phyloP scores from a whole-genome alignment of 2,329 filamentous ascomycete genomes.

The Cryphonectria parasitica region DNA sequence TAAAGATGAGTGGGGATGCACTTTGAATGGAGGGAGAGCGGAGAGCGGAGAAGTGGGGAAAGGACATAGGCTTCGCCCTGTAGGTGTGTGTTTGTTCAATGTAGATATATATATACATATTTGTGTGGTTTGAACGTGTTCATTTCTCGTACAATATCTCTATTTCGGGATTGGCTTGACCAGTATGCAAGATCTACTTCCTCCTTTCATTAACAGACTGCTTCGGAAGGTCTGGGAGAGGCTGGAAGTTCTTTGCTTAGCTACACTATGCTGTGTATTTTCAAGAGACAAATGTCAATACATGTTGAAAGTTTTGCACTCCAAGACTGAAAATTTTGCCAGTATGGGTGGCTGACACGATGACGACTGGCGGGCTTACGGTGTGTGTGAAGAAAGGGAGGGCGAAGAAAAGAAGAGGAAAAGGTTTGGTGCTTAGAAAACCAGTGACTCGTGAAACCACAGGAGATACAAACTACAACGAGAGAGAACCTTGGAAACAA shows the following conservation, averaged over 20 bases:
- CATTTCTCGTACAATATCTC: constrained; percentile 27
- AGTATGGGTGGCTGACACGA: not conserved
- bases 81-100: not conserved
- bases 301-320: not conserved
- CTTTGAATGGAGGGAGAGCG: too few species aligned
- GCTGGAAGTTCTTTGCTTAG: not conserved
- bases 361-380: not conserved
- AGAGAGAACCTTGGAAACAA: too few species aligned
- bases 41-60: not conserved
- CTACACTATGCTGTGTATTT: not conserved
- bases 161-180: constrained; percentile 4
- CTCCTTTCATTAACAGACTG: not conserved
- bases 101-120: not conserved
- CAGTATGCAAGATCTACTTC: not conserved
- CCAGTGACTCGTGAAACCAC: not conserved
- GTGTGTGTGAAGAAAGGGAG: not conserved
- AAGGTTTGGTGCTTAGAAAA: too few species aligned
- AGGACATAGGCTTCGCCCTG: too few species aligned
- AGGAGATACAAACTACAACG: not conserved
- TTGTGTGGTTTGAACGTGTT: constrained; percentile 15
- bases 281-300: not conserved
- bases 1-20: too few species aligned
- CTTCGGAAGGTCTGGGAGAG: not conserved
- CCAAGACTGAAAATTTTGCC: not conserved
- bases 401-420: too few species aligned